Conservation (phyloP, 257 asterid genomes). For the Parsonsia alboflavescens region DNA sequence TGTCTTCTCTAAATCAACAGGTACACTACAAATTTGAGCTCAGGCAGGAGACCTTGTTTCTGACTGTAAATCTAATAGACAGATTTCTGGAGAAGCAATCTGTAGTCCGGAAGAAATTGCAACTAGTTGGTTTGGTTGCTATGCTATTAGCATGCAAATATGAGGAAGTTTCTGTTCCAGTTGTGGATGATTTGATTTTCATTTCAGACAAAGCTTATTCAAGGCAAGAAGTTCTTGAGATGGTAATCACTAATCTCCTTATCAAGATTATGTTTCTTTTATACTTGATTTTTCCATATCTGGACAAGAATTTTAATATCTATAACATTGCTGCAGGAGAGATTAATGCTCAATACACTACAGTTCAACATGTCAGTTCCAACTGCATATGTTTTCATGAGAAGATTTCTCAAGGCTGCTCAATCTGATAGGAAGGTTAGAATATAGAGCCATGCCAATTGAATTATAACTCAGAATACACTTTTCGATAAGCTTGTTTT, state of each 20-base stretch:
- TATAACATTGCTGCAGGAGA: constrained; percentile 49
- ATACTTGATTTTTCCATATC: too few relatives aligned
- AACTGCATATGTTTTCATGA: constrained; percentile 80
- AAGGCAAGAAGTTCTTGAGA: constrained; percentile 74
- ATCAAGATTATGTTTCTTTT: neutral
- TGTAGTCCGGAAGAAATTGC: constrained; percentile 75
- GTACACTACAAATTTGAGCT: constrained; percentile 95
- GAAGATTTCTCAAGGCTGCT: constrained; percentile 85
- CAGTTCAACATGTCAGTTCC: constrained; percentile 89
- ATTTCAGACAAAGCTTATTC: constrained; percentile 90
- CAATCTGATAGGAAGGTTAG: constrained; percentile 72
- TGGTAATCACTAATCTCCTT: constrained; percentile 36
- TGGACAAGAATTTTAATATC: neutral
- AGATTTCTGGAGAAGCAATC: constrained; percentile 73
- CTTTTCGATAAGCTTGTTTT: neutral
- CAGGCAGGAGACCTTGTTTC: constrained; percentile 73
- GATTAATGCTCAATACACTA: constrained; percentile 69
- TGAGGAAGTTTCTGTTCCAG: constrained; percentile 84
- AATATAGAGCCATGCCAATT: neutral
- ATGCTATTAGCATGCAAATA: constrained; percentile 93
- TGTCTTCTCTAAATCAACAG: constrained; percentile 29
- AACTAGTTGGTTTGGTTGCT: constrained; percentile 89
- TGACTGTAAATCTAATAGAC: constrained; percentile 76
- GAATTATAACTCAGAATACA: neutral
- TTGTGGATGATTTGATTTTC: constrained; percentile 76